phyloP scores from a whole-genome alignment of 1,284 basidiomycete genomes.

The Sporisorium graminicola region DNA sequence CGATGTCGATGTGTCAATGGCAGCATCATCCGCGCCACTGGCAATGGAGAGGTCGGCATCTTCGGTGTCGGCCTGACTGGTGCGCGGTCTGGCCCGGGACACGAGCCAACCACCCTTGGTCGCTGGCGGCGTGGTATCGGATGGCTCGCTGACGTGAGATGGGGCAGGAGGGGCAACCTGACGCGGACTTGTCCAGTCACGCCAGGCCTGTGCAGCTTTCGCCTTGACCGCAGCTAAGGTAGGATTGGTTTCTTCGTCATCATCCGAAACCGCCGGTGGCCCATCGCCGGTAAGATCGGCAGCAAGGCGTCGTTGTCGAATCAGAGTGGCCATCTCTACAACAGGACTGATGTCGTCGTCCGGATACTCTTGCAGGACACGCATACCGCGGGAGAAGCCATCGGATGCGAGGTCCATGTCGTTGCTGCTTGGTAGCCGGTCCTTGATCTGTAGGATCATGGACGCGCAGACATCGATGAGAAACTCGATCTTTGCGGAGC shows the following conservation, averaged over 20 bases:
- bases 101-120: constrained; percentile 48
- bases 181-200: constrained; percentile 37
- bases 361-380: constrained; percentile 59
- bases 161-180: neutral
- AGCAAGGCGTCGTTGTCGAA: constrained; percentile 56
- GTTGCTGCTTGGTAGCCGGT: constrained; percentile 20
- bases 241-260: constrained; percentile 24
- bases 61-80: constrained; percentile 12
- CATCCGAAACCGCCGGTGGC: constrained; percentile 51
- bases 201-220: constrained; percentile 41
- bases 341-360: constrained; percentile 61
- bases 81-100: constrained; percentile 19
- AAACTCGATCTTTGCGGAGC: constrained; percentile 62
- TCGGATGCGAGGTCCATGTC: constrained; percentile 45
- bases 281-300: constrained; percentile 62
- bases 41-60: constrained; percentile 30
- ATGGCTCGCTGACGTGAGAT: neutral
- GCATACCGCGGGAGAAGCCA: constrained; percentile 56
- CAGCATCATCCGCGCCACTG: constrained; percentile 19
- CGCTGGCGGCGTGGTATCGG: constrained; percentile 10
- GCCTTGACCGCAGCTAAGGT: constrained; percentile 27
- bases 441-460: constrained; percentile 56
- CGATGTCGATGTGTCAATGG: constrained; percentile 27
- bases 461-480: constrained; percentile 66
- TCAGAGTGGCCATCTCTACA: constrained; percentile 54